Base-by-base conservation (phyloP, 768 basidiomycete species). In the Termitomyces sp. region DNA sequence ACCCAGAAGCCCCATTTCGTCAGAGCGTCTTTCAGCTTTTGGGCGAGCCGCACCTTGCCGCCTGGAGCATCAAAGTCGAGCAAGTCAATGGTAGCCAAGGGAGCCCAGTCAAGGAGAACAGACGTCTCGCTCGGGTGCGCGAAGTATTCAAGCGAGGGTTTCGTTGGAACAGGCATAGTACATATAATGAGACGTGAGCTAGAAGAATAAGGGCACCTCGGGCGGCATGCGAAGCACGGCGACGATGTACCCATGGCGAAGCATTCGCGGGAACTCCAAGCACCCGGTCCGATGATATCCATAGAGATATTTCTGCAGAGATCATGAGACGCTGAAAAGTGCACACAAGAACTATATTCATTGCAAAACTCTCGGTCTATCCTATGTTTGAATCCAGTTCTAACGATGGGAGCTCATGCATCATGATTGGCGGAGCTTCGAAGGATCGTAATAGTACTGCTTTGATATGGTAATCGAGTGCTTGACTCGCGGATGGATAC, bases 1-100 rank as follows among this genome's bases (percentile, higher is more conserved):
- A 74, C 74, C 64, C 77, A 73, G 62, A 80, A 80, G 5, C 78
- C 75, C 47, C 71, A 68, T 7, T 67, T 72, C 50, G 70, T 68
- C 48, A 77, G 65, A 0, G 76, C 78, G 54, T 75, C 68, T 57
- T 65, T 68, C 18, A 78, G 64, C 49, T 77, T 68, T 2, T 51
- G 54, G 0, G 70, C 72, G 2, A 80, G 66, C 20, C 44, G 48
- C 4, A 65, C 61, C 29, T 72, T 70, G 20, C 68, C 70, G n/a
- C 71, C 73, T 0, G 68, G 60, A 12, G 62, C 67, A 34, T 68
- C 59, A 8, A 71, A 72, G 51, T 67, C 68, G 22, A 72, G 63
- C 8, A 80, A 62, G 56, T 80, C 76, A 42, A 80, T 68, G 51
- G 70, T 66, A 1, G 67, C 65, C 18, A 80, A 73, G 3, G 70